Evolutionary conservation across 768 basidiomycete genomes (phyloP), one percentile per base, ranked within the genome.

Genomic region (Auriculariales sp.): DNA sequence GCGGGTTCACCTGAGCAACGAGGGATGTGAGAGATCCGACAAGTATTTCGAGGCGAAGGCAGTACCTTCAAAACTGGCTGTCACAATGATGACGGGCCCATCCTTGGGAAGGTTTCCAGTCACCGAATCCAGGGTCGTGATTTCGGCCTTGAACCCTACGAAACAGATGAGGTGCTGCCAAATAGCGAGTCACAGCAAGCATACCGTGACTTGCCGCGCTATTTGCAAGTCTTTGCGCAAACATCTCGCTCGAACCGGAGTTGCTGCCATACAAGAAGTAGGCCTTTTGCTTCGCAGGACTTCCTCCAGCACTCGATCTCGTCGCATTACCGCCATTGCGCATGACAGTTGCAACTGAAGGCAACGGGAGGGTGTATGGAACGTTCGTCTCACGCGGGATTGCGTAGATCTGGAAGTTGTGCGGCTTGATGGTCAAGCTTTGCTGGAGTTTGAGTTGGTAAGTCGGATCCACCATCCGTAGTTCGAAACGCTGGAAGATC

Each of bases 241-340:
- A 73, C 28, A 65, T 64, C 57, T 75, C 70, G 24, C 67, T 72
- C 0, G 71, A 70, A 9, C 72, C 73, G 6, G 71, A 67, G 59
- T 75, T 75, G 28, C 69, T 70, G 2, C 71, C 69, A 55, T 69
- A 71, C 24, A 68, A 56, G n/a, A 71, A 58, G 47, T 70, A 67
- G 48, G 72, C 29, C 36, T 63, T 65, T 32, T 61, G 22, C 5
- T 10, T 24, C 7, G 39, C 7, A 19, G 39, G n/a, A n/a, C n/a
- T n/a, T n/a, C n/a, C n/a, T n/a, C n/a, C n/a, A n/a, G n/a, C n/a
- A n/a, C n/a, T n/a, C n/a, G n/a, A n/a, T n/a, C n/a, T n/a, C n/a
- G n/a, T n/a, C n/a, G n/a, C n/a, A n/a, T n/a, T n/a, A n/a, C n/a
- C n/a, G n/a, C n/a, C n/a, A n/a, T n/a, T n/a, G n/a, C n/a, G n/a